Base-by-base conservation (phyloP, 192 early-diverging fungal genomes). In the Coemansia umbellata region DNA sequence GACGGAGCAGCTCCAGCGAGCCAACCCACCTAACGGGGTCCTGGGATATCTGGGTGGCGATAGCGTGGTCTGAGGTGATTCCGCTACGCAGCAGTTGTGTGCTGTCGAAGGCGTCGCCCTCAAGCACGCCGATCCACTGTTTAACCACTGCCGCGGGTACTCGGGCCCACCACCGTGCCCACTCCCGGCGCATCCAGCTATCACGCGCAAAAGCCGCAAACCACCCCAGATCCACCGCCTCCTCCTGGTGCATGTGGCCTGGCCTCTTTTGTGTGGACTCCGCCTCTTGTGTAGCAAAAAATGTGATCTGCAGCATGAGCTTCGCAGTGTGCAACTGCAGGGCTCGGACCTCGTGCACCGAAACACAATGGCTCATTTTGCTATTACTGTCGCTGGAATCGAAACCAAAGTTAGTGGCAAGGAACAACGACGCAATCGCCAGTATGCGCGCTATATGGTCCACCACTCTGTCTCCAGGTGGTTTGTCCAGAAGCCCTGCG, bases 111-210 rank as follows among this genome's bases (percentile, higher is more conserved):
- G 74, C 67, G 8, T 66, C 63, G 13, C 13, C 35, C 40, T 55
- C 23, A 18, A 78, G 31, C 6, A 55, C 55, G 2, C 5, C n/a
- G 8, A 47, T 28, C 67, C 74, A 78, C 23, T 22, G 41, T 14
- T 43, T 54, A 11, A 43, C 64, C 8, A 71, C 60, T 3, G 13
- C 33, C 19, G 53, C 47, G 2, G 74, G 74, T 18, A 55, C 55
- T 3, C 37, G 17, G 13, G 68, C 63, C 66, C 66, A 78, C 67
- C 66, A 78, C 42, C 15, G 15, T 4, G 60, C 23, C 74, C 74
- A 78, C 19, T 58, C 56, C 19, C 49, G 62, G 32, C 67, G 58
- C 47, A 31, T 47, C 5, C 15, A 22, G 21, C 52, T 60, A 35
- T 56, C 60, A 22, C 44, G 53, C 3, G 50, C 41, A 69, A 68